phyloP scores from a whole-genome alignment of 495 filamentous ascomycete species.

The Antarctomyces pellizariae region DNA sequence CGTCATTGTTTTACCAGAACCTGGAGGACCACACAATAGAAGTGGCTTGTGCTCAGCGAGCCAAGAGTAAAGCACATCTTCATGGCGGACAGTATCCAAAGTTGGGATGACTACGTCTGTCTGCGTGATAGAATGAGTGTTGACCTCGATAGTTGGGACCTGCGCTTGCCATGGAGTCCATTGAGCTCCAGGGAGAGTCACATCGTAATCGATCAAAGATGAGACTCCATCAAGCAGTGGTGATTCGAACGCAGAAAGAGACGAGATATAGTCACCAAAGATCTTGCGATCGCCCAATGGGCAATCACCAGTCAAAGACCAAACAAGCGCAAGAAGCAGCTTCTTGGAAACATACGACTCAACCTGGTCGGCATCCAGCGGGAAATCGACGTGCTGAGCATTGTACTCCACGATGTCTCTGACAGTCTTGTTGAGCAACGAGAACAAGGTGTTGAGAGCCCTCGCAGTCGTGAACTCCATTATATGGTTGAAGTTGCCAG shows the following conservation, averaged over 20 bases:
- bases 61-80: conserved; percentile 97
- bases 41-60: conserved; percentile 95
- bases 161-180: conserved; percentile 89
- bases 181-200: conserved; percentile 59
- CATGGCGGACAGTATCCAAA: conserved; percentile 85
- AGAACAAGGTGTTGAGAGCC: conserved; percentile 82
- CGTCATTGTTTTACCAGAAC: conserved; percentile 99
- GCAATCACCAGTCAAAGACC: conserved; percentile 90
- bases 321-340: conserved; percentile 69
- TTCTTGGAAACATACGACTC: conserved; percentile 85
- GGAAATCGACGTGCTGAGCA: conserved; percentile 78
- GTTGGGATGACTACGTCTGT: conserved; percentile 97
- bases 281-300: conserved; percentile 65
- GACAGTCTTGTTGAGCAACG: conserved; percentile 78
- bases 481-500: conserved; percentile 68
- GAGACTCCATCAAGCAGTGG: conserved; percentile 48
- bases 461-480: conserved; percentile 92
- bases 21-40: conserved; percentile 86
- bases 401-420: conserved; percentile 90
- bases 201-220: conserved; percentile 89
- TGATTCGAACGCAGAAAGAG: conserved; percentile 60
- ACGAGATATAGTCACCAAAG: conserved; percentile 65
- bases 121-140: conserved; percentile 90
- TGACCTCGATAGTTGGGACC: conserved; percentile 84
- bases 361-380: conserved; percentile 66